Evolutionary conservation across 345 rosid species (phyloP), one percentile per base, ranked within the genome.

Genomic region (Eutrema japonicum): DNA sequence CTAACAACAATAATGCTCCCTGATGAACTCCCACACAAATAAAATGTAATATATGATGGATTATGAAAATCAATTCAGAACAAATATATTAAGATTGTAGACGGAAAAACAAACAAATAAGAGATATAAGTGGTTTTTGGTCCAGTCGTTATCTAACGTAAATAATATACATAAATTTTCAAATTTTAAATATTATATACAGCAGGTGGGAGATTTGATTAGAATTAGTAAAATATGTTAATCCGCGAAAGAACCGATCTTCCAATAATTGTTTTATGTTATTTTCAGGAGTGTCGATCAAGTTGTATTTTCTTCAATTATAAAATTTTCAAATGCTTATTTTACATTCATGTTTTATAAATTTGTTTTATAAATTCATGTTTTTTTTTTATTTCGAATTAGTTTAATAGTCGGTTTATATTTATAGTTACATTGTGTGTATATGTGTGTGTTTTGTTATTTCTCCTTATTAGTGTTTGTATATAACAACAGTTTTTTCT

Each of bases 141-240:
- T 59, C 11, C 3, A 40, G 66, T 60, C 49, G 18, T 27, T 29
- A 60, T 32, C 26, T 51, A 61, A 2, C 29, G 16, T 41, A 47
- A 18, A 36, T 30, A 38, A 2, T 11, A 18, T 1, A 29, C 60
- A 51, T 10, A 33, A 45, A n/a, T 5, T 3, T 32, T 11, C 7
- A 0, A 10, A 9, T 0, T 10, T 14, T 11, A 4, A 47, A n/a
- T 67, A 57, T 40, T 59, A 43, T 43, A 47, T 18, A 22, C 18
- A 70, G 43, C 75, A 63, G 53, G 74, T 76, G 71, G 79, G 32
- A 54, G 37, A 56, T n/a, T 76, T 38, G 52, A 47, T 32, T 64
- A 70, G 42, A 18, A 22, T 41, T 56, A 64, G 5, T n/a, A n/a
- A n/a, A 8, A 16, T 33, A n/a, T 40, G 57, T 48, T 54, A 42